Evolutionary conservation across 177 flowering plant genomes (phyloP).

Genomic region (Vitis hybrid): DNA sequence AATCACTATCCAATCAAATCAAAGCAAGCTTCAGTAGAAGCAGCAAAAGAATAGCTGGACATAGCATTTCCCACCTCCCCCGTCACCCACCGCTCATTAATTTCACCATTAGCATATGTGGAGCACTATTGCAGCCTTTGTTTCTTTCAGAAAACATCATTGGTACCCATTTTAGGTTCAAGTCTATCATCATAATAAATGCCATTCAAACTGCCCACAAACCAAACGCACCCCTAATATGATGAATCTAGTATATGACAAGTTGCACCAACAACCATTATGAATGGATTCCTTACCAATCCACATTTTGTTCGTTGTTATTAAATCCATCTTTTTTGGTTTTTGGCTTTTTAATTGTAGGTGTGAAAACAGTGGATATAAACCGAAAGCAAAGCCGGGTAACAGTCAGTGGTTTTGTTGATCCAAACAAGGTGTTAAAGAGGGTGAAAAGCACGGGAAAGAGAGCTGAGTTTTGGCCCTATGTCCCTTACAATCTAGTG

Average conservation of each 20-base stretch:
- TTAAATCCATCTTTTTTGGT: not conserved
- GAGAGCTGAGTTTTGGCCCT: conserved; percentile 56
- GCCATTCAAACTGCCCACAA: not conserved
- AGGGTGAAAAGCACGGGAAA: conserved; percentile 50
- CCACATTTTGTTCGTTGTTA: not conserved
- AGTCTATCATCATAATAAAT: conserved; percentile 3
- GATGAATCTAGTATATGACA: not conserved
- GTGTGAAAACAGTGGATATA: conserved; percentile 43
- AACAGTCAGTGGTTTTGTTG: conserved; percentile 47
- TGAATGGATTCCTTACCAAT: not conserved
- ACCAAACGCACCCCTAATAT: not conserved
- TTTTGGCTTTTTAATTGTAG: conserved; percentile 10
- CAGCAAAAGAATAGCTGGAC: not conserved
- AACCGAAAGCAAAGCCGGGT: conserved; percentile 48
- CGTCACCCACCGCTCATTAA: not conserved
- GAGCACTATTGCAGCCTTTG: not conserved
- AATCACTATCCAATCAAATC: too few relatives aligned
- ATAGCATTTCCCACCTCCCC: not conserved
- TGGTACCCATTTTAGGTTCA: too few relatives aligned
- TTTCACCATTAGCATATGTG: not conserved
- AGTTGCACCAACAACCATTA: too few relatives aligned
- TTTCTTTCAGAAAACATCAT: too few relatives aligned
- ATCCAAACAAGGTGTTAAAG: conserved; percentile 49
- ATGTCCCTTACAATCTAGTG: conserved; percentile 43
- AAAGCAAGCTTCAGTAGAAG: too few relatives aligned